Percentiles rank a stretch among this genome's conserved stretches.
Conservation (phyloP, 1,284 basidiomycete genomes). For the Erythrobasidium hasegawianum region DNA sequence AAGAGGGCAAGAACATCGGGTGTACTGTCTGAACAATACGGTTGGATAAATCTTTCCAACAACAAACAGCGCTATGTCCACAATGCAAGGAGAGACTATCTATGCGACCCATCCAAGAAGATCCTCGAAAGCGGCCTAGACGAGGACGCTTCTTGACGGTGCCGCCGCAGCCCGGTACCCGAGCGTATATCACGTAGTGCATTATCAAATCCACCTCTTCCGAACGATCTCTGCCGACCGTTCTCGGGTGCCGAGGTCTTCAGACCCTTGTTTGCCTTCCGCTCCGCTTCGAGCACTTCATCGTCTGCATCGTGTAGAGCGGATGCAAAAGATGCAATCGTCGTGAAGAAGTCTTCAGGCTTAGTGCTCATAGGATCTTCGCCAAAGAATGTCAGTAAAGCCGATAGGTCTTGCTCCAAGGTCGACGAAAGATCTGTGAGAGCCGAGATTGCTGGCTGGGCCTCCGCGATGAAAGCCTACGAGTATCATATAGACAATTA, state of each 20-base stretch:
- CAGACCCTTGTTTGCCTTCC: conserved; percentile 48
- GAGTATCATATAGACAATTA: too few species aligned
- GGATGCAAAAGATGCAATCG: conserved; percentile 60
- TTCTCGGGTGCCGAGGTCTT: background rate
- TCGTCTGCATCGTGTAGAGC: conserved; percentile 28
- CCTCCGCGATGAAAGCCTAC: conserved; percentile 61
- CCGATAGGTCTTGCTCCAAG: conserved; percentile 60
- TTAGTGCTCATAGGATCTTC: conserved; percentile 64
- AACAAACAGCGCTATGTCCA: too few species aligned
- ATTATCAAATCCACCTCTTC: conserved; percentile 71
- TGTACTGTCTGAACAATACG: too few species aligned
- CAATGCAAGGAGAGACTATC: background rate
- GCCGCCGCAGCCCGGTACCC: conserved; percentile 47
- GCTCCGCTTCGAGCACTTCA: conserved; percentile 52
- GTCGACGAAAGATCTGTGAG: conserved; percentile 60
- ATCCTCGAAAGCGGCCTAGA: conserved; percentile 63
- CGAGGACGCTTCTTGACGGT: conserved; percentile 56
- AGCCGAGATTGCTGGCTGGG: conserved; percentile 58
- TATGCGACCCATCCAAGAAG: conserved; percentile 62
- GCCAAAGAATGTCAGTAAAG: conserved; percentile 66
- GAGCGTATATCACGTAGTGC: conserved; percentile 74
- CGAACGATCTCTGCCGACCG: conserved; percentile 54
- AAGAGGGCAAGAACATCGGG: too few species aligned
- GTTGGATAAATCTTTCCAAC: too few species aligned
- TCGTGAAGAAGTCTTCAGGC: conserved; percentile 72